phyloP scores from a whole-genome alignment of 306 rosid genomes.

The apple (Malus domestica) region DNA sequence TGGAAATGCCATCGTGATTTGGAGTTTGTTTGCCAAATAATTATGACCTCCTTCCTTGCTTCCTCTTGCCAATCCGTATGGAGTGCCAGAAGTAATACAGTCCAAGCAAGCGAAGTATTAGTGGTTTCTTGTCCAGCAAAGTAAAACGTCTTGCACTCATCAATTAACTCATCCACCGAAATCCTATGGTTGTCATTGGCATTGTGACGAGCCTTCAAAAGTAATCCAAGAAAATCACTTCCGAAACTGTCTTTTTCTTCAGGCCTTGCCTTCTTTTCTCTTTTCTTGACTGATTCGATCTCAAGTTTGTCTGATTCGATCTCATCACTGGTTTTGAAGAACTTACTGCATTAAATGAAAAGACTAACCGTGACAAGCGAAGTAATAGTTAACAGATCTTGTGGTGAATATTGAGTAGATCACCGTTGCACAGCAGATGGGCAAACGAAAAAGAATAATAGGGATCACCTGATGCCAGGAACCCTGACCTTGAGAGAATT shows the following conservation, averaged over 20 bases:
- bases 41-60: conserved; percentile 24
- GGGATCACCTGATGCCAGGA: conserved; percentile 8
- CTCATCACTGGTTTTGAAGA: neutral
- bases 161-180: conserved; percentile 9
- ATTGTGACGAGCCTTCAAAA: conserved; percentile 15
- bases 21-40: conserved; percentile 18
- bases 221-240: conserved; percentile 20
- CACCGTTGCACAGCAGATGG: too few relatives aligned
- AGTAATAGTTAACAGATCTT: too few relatives aligned
- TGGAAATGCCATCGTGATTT: conserved; percentile 6
- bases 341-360: neutral
- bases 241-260: conserved; percentile 5
- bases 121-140: conserved; percentile 20
- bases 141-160: conserved; percentile 22
- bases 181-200: neutral
- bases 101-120: conserved; percentile 18
- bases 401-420: too few relatives aligned
- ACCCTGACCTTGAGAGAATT: neutral
- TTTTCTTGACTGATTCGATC: neutral
- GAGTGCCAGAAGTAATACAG: conserved; percentile 5
- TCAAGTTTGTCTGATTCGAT: neutral
- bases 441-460: neutral
- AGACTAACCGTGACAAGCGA: too few relatives aligned
- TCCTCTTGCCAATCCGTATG: conserved; percentile 19
- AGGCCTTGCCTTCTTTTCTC: conserved; percentile 2